Conservation (phyloP, 345 rosid genomes). For the Arabis hirsuta region DNA sequence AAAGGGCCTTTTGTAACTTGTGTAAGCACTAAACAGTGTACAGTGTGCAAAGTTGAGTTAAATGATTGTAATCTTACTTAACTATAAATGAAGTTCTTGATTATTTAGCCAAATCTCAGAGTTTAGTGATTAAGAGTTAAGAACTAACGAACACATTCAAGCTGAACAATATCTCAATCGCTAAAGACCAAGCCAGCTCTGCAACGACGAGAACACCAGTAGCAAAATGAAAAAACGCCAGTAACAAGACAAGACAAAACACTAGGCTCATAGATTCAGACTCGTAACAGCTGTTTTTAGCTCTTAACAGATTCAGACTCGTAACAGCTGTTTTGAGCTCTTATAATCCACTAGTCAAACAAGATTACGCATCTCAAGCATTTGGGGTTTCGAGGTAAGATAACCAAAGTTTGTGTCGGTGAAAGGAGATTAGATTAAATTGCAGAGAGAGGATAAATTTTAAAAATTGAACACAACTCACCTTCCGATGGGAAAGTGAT, state of each 20-base stretch:
- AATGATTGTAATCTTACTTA: not conserved
- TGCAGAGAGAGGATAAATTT: not conserved
- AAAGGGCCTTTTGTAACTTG: not conserved
- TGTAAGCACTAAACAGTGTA: not conserved
- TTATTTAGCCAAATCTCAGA: not conserved
- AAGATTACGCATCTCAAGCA: not conserved
- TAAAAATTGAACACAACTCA: not conserved
- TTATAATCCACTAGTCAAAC: not conserved
- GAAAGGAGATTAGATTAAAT: slow-evolving; percentile 20
- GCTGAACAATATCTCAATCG: not conserved
- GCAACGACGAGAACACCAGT: not conserved
- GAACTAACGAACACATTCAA: not conserved
- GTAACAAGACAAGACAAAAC: not conserved
- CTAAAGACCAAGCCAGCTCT: not conserved
- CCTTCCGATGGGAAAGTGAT: slow-evolving; percentile 12
- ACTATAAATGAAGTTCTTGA: not conserved
- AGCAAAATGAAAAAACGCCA: not conserved
- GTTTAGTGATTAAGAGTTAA: not conserved
- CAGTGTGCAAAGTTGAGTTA: not conserved
- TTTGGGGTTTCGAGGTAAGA: not conserved
- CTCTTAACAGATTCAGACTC: not conserved
- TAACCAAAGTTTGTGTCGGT: slow-evolving; percentile 38
- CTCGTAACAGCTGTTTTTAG: slow-evolving; percentile 6
- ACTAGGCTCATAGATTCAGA: not conserved
- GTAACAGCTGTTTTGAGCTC: slow-evolving; percentile 6